Percentiles rank a stretch among this genome's conserved stretches.
Conservation (phyloP, 768 basidiomycete genomes). For the Nevesoporus exiguus region DNA sequence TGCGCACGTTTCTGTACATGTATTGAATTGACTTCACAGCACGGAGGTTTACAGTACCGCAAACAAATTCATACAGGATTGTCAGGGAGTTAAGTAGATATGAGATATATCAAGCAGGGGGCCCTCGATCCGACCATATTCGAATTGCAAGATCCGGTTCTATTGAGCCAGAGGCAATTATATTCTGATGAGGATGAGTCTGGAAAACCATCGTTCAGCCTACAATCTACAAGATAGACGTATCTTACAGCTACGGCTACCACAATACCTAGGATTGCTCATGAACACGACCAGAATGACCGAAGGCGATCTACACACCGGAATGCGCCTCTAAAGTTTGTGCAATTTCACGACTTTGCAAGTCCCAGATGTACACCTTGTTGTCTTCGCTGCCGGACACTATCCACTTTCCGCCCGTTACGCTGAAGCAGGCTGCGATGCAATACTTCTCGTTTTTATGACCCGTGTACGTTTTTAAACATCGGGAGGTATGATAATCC, state of each 20-base stretch:
- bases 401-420: conserved; percentile 86
- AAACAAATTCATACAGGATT: conserved; percentile 11
- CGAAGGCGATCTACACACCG: conserved; percentile 38
- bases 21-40: conserved; percentile 4
- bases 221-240: background rate
- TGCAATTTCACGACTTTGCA: conserved; percentile 82
- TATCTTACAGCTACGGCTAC: conserved; percentile 79
- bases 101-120: conserved; percentile 8
- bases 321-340: conserved; percentile 76
- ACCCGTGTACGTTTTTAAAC: conserved; percentile 86
- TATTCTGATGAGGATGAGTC: conserved; percentile 85
- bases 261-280: conserved; percentile 44
- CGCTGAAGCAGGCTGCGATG: conserved; percentile 79
- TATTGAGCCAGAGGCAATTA: conserved; percentile 85
- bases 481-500: conserved; percentile 90
- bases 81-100: background rate
- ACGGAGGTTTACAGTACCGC: conserved; percentile 2
- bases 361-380: conserved; percentile 87
- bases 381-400: conserved; percentile 89
- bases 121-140: conserved; percentile 68
- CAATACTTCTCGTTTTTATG: conserved; percentile 83
- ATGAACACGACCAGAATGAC: background rate
- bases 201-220: conserved; percentile 25
- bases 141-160: conserved; percentile 80
- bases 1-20: conserved; percentile 7